Base-by-base conservation (phyloP, 1,284 basidiomycete genomes). In the Leccinum ambiguum region DNA sequence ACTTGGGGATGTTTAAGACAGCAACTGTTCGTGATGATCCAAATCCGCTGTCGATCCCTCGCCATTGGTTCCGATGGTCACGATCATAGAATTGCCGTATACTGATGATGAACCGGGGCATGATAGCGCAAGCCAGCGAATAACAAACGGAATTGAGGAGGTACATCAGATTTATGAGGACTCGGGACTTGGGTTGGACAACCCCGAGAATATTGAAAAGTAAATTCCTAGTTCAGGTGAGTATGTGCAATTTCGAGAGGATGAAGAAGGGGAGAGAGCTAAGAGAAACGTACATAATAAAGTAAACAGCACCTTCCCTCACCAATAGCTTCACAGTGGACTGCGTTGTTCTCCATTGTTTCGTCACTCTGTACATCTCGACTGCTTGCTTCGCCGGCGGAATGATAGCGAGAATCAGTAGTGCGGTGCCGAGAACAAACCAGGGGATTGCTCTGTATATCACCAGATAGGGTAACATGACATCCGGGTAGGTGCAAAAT, bases 231-330 rank as follows among this genome's bases (percentile, higher is more conserved):
- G 16, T 61, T 36, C 21, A 23, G 30, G 16, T 36, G 11, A 36
- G n/a, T n/a, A 36, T 5, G 9, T n/a, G 14, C 43, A 45, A 0
- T 50, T 50, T 50, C 48, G 10, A 50, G 48, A 50, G 45, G 14
- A 26, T 18, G 21, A 50, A n/a, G 14, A 6, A 26, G 26, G 26
- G 26, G 26, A 26, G 26, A 26, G 26, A n/a, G 33, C 11, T 9
- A 16, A 53, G 23, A 36, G 39, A 21, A 9, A 65, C 72, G 5
- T 48, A 71, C 70, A 72, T 23, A 3, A 64, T 4, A 26, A 71
- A 72, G 30, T 71, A 71, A 10, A 64, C 8, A 4, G 58, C 14
- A 4, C 70, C 71, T 10, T 73, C 70, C 5, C 53, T 63, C 26
- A 62, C 58, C 14, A 71, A 64, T 4, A 69, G 30, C 2, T 30